A percentile compares a stretch with the other conserved stretches of the same genome.
phyloP scores from a whole-genome alignment of 805 yeast genomes.

The Wickerhamomyces subpelliculosus region DNA sequence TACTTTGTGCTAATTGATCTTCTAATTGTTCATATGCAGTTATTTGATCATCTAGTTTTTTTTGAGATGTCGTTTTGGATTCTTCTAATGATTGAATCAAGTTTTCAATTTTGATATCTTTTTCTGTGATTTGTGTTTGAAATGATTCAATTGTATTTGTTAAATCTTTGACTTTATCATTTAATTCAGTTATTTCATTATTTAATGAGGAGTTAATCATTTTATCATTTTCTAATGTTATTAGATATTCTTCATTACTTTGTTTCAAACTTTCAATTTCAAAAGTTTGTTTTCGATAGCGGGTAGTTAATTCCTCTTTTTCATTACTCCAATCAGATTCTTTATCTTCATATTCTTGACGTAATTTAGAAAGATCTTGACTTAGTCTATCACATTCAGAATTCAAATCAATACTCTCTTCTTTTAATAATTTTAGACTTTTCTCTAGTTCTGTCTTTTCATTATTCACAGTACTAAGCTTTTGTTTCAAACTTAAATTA shows the following conservation, averaged over 20 bases:
- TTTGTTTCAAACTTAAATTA: conserved; percentile 28
- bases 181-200: conserved; percentile 33
- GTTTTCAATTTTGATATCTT: background rate
- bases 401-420: conserved; percentile 40
- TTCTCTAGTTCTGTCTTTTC: conserved; percentile 28
- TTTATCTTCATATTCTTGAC: conserved; percentile 24
- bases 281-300: conserved; percentile 25
- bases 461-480: conserved; percentile 24
- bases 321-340: conserved; percentile 11
- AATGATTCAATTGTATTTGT: conserved; percentile 1
- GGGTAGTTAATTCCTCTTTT: conserved; percentile 6
- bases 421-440: conserved; percentile 29
- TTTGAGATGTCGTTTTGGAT: background rate
- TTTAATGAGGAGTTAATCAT: conserved; percentile 26
- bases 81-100: background rate
- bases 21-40: background rate
- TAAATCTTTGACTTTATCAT: conserved; percentile 11
- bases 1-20: conserved; percentile 13
- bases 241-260: conserved; percentile 28
- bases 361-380: conserved; percentile 28
- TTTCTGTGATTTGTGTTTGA: background rate
- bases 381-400: conserved; percentile 48
- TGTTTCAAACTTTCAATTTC: conserved; percentile 33
- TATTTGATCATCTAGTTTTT: conserved; percentile 19
- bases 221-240: conserved; percentile 30